Conservation (phyloP, 805 yeast genomes). For the Sugiyamaella floridensis region DNA sequence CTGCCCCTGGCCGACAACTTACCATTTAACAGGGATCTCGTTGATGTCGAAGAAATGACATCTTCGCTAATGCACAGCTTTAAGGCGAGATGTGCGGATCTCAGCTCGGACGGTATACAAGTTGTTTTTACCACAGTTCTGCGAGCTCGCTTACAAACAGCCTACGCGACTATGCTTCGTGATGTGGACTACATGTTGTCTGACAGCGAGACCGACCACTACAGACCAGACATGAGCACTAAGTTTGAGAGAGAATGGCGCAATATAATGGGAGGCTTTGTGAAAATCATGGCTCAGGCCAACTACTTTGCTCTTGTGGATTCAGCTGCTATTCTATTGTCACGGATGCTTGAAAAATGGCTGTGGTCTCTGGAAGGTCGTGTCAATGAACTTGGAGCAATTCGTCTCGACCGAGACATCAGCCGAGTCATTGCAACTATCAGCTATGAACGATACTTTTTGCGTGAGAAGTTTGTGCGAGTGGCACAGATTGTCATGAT, state of each 20-base stretch:
- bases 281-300: slow-evolving; percentile 46
- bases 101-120: slow-evolving; percentile 40
- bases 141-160: slow-evolving; percentile 30
- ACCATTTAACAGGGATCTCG: slow-evolving; percentile 24
- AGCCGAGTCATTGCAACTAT: slow-evolving; percentile 66
- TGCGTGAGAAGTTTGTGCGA: slow-evolving; percentile 71
- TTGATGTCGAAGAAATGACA: slow-evolving; percentile 16
- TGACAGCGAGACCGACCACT: slow-evolving; percentile 15
- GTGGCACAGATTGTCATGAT: slow-evolving; percentile 80
- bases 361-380: slow-evolving; percentile 59
- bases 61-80: slow-evolving; percentile 27
- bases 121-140: slow-evolving; percentile 36
- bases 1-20: slow-evolving; percentile 25
- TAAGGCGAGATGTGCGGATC: slow-evolving; percentile 30
- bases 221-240: slow-evolving; percentile 25
- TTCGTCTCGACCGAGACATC: slow-evolving; percentile 75
- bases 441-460: slow-evolving; percentile 55
- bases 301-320: slow-evolving; percentile 45
- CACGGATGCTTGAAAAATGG: slow-evolving; percentile 55
- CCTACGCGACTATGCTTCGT: slow-evolving; percentile 35
- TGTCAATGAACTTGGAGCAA: slow-evolving; percentile 76
- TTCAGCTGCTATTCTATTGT: slow-evolving; percentile 47
- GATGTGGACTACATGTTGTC: slow-evolving; percentile 36
- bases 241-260: slow-evolving; percentile 63
- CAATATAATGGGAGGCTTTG: slow-evolving; percentile 56